Evolutionary conservation across 805 yeast species (phyloP), one percentile per base, ranked within the genome.

Genomic region (Wickerhamiella sergipiensis): DNA sequence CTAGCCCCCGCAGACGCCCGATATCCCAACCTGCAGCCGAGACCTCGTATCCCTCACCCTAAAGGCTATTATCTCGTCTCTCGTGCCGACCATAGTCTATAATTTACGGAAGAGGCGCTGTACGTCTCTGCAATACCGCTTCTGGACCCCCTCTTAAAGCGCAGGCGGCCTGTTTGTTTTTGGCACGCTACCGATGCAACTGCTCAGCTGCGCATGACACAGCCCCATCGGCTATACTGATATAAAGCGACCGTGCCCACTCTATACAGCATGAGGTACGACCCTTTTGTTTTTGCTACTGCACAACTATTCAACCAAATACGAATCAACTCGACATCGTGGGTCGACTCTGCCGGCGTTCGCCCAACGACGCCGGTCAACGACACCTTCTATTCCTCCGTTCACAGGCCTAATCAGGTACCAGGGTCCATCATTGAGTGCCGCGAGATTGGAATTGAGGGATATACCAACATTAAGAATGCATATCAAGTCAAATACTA

Each of bases 401-500:
- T 4, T 36, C 19, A n/a, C 10, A 36, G n/a, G 10, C 10, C 40
- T 13, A 12, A 40, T 12, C 15, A 2, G 6, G 23, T 24, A 9
- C 24, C 12, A 4, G 43, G 43, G 3, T 13, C n/a, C 3, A 15
- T 40, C 24, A 40, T 40, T 12, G 24, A 6, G 4, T 15, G 8
- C 4, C 43, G 43, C 3, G 24, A 40, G 24, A 18, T 40, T 13
- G 43, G 24, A 2, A 15, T 40, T 23, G 46, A 24, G 10, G 31
- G 26, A 6, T 22, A 23, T 18, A 40, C 19, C 24, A 21, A 18
- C 19, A 18, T 21, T 18, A 17, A 40, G 17, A 17, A 19, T 18
- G 60, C 57, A 10, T 46, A 13, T 38, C 59, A 53, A 44, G 17
- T 65, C 12, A 46, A 55, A 9, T 57, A 47, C 46, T 55, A 62